Base-by-base conservation (phyloP, 2,329 filamentous ascomycete species). In the Neurospora crassa region DNA sequence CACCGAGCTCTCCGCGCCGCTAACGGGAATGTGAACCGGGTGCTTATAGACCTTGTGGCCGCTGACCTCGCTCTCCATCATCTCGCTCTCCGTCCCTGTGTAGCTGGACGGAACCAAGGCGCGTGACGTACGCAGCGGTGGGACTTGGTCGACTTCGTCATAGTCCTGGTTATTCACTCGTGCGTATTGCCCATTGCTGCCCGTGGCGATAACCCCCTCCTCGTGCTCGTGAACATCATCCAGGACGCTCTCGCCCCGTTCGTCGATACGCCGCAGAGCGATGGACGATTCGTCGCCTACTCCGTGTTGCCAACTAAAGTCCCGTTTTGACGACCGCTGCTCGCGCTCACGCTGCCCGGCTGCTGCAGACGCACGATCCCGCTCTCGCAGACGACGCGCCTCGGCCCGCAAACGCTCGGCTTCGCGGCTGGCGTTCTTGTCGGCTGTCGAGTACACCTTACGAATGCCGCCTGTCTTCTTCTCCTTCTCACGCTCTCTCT, bases 391-490 rank as follows among this genome's bases (percentile, higher is more conserved):
- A 47, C 83, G 83, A 24, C 83, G 81, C 0, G 87, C 87, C 79
- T 90, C 89, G 68, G 84, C 82, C 43, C 86, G 84, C 74, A 88
- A 81, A 20, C 84, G 84, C 76, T 89, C 86, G 40, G 82, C 77
- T 78, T 88, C 87, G 47, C 85, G 83, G 68, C 80, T 78, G 37
- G 81, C 83, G 69, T 81, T 86, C 75, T 85, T 85, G 79, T 88
- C 86, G 11, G 87, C 85, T 1, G 84, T 85, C 47, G 86, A 88
- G 81, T 89, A 89, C 41, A 89, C 87, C 80, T 89, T 89, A 74
- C 87, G 83, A 76, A 89, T 89, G 69, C 86, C 85, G 67, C 79
- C 81, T n/a, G 70, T 71, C 41, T 72, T 71, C 68, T 69, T 45
- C 40, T 71, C 76, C 69, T 72, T 74, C 75, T 71, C 68, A 34